Conservation (phyloP, 83 land plant genomes). For the Picea abies region DNA sequence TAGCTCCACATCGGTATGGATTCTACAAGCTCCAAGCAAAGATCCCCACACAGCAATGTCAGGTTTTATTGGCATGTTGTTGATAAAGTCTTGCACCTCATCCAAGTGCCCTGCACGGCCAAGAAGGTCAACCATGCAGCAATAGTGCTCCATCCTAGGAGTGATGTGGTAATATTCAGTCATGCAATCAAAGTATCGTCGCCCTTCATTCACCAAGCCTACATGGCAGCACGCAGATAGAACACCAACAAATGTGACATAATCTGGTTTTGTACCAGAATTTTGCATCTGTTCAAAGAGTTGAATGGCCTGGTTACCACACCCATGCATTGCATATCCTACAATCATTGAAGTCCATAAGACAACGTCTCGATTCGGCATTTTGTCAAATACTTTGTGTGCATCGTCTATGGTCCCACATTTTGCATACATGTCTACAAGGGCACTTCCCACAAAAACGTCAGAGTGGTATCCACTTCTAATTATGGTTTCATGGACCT, state of each 20-base stretch:
- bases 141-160: constrained; percentile 1
- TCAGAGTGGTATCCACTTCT: background rate
- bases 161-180: background rate
- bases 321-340: constrained; percentile 4
- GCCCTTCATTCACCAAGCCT: constrained; percentile 8
- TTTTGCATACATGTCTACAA: too few relatives aligned
- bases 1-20: background rate
- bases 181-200: background rate
- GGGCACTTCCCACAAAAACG: background rate
- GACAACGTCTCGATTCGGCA: background rate
- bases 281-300: background rate
- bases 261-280: background rate
- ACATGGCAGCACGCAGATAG: background rate
- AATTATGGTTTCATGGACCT: background rate
- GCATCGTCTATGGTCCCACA: background rate
- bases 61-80: constrained; percentile 3
- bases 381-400: background rate
- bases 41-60: constrained; percentile 1
- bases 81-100: background rate
- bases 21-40: background rate
- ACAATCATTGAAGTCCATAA: background rate
- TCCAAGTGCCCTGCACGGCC: constrained; percentile 7
- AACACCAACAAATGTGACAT: background rate
- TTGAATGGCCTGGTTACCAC: background rate
- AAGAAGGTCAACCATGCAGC: constrained; percentile 9